Conservation (phyloP, 2,329 filamentous ascomycete genomes). For the Ceratocystis papillata region DNA sequence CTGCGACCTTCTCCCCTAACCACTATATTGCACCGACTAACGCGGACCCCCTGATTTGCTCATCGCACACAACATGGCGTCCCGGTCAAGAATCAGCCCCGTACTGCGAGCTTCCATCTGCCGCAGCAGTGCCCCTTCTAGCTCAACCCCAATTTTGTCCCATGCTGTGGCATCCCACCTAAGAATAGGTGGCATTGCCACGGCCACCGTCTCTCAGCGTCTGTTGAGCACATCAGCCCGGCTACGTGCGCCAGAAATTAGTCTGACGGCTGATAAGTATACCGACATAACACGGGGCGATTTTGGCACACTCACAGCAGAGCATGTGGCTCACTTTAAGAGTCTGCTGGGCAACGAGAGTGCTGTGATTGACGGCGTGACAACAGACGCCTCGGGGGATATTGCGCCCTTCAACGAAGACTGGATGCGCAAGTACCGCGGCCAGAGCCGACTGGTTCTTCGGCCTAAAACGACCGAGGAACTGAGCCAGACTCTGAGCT, state of each 20-base stretch:
- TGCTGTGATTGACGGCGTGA: conserved; percentile 76
- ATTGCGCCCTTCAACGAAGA: conserved; percentile 89
- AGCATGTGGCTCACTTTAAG: conserved; percentile 77
- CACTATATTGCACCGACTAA: background rate
- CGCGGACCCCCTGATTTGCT: background rate
- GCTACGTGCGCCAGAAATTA: conserved; percentile 31
- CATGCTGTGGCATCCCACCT: conserved; percentile 1
- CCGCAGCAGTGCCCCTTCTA: background rate
- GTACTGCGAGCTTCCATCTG: conserved; percentile 17
- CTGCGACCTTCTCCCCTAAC: too few relatives aligned
- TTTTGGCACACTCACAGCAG: conserved; percentile 60
- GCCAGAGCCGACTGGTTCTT: conserved; percentile 75
- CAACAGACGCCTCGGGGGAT: conserved; percentile 54
- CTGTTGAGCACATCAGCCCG: conserved; percentile 7
- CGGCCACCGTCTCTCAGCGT: background rate
- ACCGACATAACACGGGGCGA: conserved; percentile 73
- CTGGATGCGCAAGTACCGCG: conserved; percentile 98
- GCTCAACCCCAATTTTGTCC: background rate
- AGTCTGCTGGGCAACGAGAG: conserved; percentile 66
- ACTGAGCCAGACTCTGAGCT: conserved; percentile 80
- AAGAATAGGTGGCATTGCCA: conserved; percentile 2
- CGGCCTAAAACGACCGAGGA: conserved; percentile 77
- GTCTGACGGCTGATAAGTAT: conserved; percentile 77
- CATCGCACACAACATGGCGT: conserved; percentile 19
- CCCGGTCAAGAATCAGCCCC: conserved; percentile 15